A percentile compares a stretch with the other conserved stretches of the same genome.
Conservation (phyloP, 2,329 filamentous ascomycete species). For the Corynespora cassiicola region DNA sequence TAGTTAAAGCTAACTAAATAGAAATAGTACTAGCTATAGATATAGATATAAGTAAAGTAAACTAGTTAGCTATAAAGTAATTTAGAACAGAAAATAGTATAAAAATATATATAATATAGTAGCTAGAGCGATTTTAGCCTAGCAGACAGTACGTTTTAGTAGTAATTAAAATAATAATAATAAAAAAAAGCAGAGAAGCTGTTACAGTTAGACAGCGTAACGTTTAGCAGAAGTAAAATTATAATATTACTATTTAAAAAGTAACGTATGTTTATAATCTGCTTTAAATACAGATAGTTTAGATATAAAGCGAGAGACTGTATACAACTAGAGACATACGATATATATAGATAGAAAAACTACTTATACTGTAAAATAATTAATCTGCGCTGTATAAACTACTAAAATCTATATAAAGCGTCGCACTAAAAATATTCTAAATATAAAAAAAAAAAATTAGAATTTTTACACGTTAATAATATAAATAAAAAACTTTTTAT, state of each 20-base stretch:
- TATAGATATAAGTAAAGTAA: conserved; percentile 12
- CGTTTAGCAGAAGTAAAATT: conserved; percentile 11
- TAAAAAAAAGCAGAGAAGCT: conserved; percentile 16
- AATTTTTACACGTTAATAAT: conserved; percentile 9
- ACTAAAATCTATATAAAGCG: conserved; percentile 2
- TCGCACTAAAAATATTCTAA: conserved; percentile 5
- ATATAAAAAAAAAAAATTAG: conserved; percentile 10
- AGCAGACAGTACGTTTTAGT: conserved; percentile 13
- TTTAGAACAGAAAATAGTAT: conserved; percentile 13
- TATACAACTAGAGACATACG: conserved; percentile 7
- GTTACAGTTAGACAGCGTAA: conserved; percentile 12
- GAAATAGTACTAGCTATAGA: conserved; percentile 17
- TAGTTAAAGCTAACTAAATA: conserved; percentile 18
- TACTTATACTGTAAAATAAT: conserved; percentile 7
- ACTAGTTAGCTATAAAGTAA: conserved; percentile 11
- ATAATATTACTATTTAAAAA: conserved; percentile 12
- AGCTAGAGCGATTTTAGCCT: conserved; percentile 9
- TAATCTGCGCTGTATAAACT: conserved; percentile 13
- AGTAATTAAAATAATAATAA: conserved; percentile 16
- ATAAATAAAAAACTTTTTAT: conserved; percentile 15
- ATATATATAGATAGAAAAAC: conserved; percentile 9
- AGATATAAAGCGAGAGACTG: conserved; percentile 15
- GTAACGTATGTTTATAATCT: conserved; percentile 11
- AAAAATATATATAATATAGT: conserved; percentile 12
- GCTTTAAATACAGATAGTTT: conserved; percentile 12